Evolutionary conservation across 352 stramenopile species (phyloP).

Genomic region (Achlya hypogyna): DNA sequence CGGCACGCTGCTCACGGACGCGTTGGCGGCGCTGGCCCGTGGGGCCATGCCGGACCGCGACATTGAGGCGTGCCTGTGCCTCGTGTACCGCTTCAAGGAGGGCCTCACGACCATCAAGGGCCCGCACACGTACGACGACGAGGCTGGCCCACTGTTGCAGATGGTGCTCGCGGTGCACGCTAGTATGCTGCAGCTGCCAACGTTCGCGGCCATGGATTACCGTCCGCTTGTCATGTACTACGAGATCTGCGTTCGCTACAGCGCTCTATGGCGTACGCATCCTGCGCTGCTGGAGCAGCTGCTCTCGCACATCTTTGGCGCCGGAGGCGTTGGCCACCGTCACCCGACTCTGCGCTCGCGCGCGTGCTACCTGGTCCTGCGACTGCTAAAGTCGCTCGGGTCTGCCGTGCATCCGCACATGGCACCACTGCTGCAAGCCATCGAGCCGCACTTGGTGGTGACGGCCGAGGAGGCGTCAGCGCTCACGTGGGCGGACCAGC

Average conservation of each 20-base stretch:
- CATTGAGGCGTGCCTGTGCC: conserved; percentile 68
- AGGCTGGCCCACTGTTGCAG: conserved; percentile 48
- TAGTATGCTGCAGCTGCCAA: conserved; percentile 36
- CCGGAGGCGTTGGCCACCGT: conserved; percentile 54
- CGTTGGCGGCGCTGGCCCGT: conserved; percentile 35
- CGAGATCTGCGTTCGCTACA: conserved; percentile 71
- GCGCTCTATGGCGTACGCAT: conserved; percentile 56
- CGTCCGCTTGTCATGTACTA: conserved; percentile 75
- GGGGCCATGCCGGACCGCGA: conserved; percentile 42
- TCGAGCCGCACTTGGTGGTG: conserved; percentile 58
- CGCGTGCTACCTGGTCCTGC: conserved; percentile 75
- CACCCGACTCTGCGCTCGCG: conserved; percentile 56
- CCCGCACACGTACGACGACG: conserved; percentile 50
- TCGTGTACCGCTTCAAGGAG: conserved; percentile 81
- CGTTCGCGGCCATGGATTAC: conserved; percentile 27
- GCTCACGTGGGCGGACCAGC: conserved; percentile 56
- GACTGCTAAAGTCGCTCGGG: conserved; percentile 70
- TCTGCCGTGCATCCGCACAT: conserved; percentile 62
- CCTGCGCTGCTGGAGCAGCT: conserved; percentile 50
- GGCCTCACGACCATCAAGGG: conserved; percentile 53
- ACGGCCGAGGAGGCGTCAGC: conserved; percentile 36
- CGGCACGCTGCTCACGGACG: conserved; percentile 43
- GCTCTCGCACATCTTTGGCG: conserved; percentile 77
- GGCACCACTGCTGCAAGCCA: conserved; percentile 49
- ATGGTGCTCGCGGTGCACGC: conserved; percentile 65